Evolutionary conservation across 345 rosid species (phyloP).

Genomic region (Hypericum perforatum): DNA sequence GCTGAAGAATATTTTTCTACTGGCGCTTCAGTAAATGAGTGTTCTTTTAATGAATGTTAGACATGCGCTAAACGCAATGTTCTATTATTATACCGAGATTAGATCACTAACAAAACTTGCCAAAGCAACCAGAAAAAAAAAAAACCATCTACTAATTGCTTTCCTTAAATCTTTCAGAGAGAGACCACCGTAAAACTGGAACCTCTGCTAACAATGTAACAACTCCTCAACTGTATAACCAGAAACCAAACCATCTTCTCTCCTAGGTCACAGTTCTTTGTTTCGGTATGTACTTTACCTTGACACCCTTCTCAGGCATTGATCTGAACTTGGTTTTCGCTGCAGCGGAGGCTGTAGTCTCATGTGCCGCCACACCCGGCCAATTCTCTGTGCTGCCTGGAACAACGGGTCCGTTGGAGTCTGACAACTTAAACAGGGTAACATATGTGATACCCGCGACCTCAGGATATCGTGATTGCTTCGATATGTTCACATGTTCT

Average conservation of each 20-base stretch:
- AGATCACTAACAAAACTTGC: slow-evolving; percentile 12
- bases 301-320: slow-evolving; percentile 55
- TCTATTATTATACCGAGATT: slow-evolving; percentile 15
- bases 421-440: slow-evolving; percentile 17
- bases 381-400: slow-evolving; percentile 18
- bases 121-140: slow-evolving; percentile 15
- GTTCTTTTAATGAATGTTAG: too few relatives aligned
- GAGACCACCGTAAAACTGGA: slow-evolving; percentile 59
- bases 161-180: slow-evolving; percentile 28
- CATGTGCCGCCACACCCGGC: background rate
- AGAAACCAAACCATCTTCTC: background rate
- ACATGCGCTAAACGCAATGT: too few relatives aligned
- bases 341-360: too few relatives aligned
- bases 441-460: slow-evolving; percentile 11
- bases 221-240: slow-evolving; percentile 18
- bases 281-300: slow-evolving; percentile 72
- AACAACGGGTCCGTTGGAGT: slow-evolving; percentile 12
- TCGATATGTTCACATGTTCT: slow-evolving; percentile 51
- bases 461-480: slow-evolving; percentile 17
- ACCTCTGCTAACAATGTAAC: slow-evolving; percentile 48
- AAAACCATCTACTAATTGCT: slow-evolving; percentile 15
- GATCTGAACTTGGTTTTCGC: slow-evolving; percentile 30
- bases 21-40: too few relatives aligned
- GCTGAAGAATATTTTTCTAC: too few relatives aligned
- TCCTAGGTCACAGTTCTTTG: slow-evolving; percentile 32